Evolutionary conservation across 129 eudicot species (phyloP).

Genomic region (Escallonia herrerae): DNA sequence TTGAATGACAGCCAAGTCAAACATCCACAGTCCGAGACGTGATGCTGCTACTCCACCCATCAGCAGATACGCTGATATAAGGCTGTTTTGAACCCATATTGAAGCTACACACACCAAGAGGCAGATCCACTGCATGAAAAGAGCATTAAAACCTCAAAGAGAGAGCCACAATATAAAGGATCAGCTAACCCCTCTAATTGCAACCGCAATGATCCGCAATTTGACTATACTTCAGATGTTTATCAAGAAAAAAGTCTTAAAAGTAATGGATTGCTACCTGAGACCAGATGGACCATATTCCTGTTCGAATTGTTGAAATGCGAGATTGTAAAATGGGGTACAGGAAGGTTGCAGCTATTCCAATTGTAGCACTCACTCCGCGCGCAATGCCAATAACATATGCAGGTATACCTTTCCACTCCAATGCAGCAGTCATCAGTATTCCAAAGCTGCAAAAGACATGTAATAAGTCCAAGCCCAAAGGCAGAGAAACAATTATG

Average conservation of each 20-base stretch:
- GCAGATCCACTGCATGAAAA: constrained; percentile 62
- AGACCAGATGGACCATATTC: constrained; percentile 97
- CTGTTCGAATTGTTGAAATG: constrained; percentile 79
- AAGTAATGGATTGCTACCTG: constrained; percentile 39
- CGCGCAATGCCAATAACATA: constrained; percentile 76
- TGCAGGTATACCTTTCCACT: constrained; percentile 91
- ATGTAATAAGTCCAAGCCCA: not conserved
- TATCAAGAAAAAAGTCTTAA: not conserved
- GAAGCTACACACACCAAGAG: constrained; percentile 82
- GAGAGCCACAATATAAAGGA: not conserved
- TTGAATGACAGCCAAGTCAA: constrained; percentile 86
- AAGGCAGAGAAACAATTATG: not conserved
- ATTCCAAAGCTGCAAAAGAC: constrained; percentile 68
- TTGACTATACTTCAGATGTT: not conserved
- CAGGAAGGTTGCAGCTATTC: constrained; percentile 78
- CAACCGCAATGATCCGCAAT: not conserved
- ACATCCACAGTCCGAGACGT: constrained; percentile 88
- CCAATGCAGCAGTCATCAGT: constrained; percentile 85
- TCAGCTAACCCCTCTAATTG: not conserved
- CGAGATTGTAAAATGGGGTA: constrained; percentile 70
- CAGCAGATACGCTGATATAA: constrained; percentile 52
- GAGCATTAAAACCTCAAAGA: not conserved
- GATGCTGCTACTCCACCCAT: constrained; percentile 87
- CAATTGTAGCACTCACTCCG: constrained; percentile 80
- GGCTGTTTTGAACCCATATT: constrained; percentile 46